Conservation (phyloP, 2,329 filamentous ascomycete species). For the Cytospora piceae region DNA sequence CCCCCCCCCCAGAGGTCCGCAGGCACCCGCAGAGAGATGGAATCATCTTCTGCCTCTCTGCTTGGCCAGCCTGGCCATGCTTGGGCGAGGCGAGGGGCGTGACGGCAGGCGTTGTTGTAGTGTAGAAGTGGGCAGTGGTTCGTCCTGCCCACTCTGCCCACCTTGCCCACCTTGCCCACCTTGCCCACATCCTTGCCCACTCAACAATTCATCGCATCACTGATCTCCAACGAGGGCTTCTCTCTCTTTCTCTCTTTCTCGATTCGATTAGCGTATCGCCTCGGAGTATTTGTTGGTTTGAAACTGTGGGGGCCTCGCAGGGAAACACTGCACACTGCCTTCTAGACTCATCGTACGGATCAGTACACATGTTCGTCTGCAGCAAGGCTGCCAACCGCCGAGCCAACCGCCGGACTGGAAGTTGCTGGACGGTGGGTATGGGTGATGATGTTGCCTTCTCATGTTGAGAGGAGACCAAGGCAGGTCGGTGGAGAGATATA, state of each 20-base stretch:
- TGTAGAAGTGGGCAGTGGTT: neutral
- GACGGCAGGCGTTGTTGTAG: neutral
- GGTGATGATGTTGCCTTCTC: neutral
- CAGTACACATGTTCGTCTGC: neutral
- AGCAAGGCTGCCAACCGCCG: neutral
- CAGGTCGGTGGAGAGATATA: neutral
- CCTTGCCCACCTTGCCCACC: no score
- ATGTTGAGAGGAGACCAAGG: neutral
- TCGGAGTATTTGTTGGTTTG: neutral
- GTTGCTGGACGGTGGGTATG: neutral
- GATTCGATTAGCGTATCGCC: neutral
- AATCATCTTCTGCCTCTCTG: no score
- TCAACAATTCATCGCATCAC: neutral
- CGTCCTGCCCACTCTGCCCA: no score
- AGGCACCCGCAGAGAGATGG: no score
- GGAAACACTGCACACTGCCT: neutral
- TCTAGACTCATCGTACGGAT: neutral
- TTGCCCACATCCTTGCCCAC: neutral
- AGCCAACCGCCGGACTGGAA: neutral
- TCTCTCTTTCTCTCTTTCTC: neutral
- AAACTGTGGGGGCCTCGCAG: neutral
- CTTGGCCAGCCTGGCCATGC: neutral
- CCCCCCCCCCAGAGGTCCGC: no score
- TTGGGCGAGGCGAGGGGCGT: neutral
- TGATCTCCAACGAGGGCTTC: neutral